phyloP scores from a whole-genome alignment of 2,329 filamentous ascomycete genomes.

The Pleochaeta shiraiana region DNA sequence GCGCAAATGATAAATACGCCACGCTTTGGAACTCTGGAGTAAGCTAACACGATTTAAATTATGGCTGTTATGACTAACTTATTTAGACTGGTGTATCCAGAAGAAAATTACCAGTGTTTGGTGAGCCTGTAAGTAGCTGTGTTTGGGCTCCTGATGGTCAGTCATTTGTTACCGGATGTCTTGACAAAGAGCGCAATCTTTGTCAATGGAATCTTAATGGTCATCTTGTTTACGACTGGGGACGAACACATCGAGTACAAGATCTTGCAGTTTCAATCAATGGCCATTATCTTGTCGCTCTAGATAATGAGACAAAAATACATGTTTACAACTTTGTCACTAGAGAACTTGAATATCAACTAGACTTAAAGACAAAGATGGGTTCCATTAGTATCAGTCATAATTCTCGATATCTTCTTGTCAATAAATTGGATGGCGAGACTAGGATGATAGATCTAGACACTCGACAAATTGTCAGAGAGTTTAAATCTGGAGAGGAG shows the following conservation, averaged over 20 bases:
- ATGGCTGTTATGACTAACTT: slow-evolving; percentile 6
- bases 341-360: slow-evolving; percentile 51
- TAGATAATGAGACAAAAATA: slow-evolving; percentile 47
- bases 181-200: slow-evolving; percentile 44
- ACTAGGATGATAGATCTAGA: slow-evolving; percentile 61
- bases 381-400: slow-evolving; percentile 64
- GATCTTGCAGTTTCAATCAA: slow-evolving; percentile 69
- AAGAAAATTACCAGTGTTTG: slow-evolving; percentile 43
- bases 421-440: slow-evolving; percentile 60
- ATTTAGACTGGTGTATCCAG: slow-evolving; percentile 39
- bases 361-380: slow-evolving; percentile 44
- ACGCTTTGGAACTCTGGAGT: slow-evolving; percentile 55
- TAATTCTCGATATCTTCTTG: slow-evolving; percentile 60
- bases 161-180: slow-evolving; percentile 57
- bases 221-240: slow-evolving; percentile 41
- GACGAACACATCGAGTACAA: slow-evolving; percentile 51
- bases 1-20: slow-evolving; percentile 51
- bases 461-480: slow-evolving; percentile 46
- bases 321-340: slow-evolving; percentile 67
- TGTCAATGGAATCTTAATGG: slow-evolving; percentile 49
- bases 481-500: slow-evolving; percentile 46
- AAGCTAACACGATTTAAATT: slow-evolving; percentile 15
- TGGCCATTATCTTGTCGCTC: slow-evolving; percentile 57
- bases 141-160: slow-evolving; percentile 69
- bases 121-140: slow-evolving; percentile 71